Base-by-base conservation (phyloP, 2,329 filamentous ascomycete species). In the Orbilia blumenaviensis region DNA sequence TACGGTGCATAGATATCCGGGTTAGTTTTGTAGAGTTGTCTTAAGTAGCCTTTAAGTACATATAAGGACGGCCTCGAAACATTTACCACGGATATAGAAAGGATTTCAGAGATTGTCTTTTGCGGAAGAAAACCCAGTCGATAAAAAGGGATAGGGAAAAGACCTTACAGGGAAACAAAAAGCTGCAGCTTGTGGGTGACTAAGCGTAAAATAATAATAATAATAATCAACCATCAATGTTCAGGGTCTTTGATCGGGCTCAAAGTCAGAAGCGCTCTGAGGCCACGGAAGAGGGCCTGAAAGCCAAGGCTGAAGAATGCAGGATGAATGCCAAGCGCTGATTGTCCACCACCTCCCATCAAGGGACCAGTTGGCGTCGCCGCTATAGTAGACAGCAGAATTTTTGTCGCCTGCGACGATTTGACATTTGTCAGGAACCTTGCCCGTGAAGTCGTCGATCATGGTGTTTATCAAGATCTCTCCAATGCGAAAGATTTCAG, bases 301-400 rank as follows among this genome's bases (percentile, higher is more conserved):
- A n/a, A 58, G 34, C n/a, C 12, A 9, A 0, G 69, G 44, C 14
- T 46, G 62, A 2, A 50, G 36, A 2, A 74, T 14, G 18, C 71
- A 76, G 1, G 56, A 23, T 12, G 42, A 7, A 61, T 34, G 36
- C 21, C 32, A 58, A 14, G 71, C 71, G 25, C 67, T 58, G 7
- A 76, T 64, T 18, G 32, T 68, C 71, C 64, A 76, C 71, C 71
- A 76, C 21, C 52, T 63, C 1, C 48, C 58, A 48, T 60, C 56
- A 4, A 32, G n/a, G 27, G 25, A 58, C 71, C 64, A 76, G 3
- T 54, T 25, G 9, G 69, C 16, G 34, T 64, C 48, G 3, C 71
- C 56, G 16, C 12, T 25, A 27, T 68, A 76, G 23, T 50, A 64
- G 4, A 25, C 8, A 18, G 64, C 63, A 6, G 36, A 50, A 5